Evolutionary conservation across 352 stramenopile species (phyloP), one percentile per base, ranked within the genome.

Genomic region (Globisporangium megalacanthum): DNA sequence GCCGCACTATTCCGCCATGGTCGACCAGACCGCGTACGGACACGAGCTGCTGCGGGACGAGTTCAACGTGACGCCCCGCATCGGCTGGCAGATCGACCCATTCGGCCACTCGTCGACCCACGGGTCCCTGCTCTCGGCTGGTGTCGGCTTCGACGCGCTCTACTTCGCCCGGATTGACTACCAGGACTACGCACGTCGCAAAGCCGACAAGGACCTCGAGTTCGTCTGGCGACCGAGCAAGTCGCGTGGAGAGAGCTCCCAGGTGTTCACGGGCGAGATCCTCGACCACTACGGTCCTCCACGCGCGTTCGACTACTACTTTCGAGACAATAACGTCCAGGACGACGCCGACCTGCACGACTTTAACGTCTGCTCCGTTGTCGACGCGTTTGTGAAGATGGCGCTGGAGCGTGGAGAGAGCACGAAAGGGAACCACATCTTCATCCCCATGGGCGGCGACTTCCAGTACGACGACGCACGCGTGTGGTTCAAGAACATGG

Each of bases 151-250:
- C 62, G 89, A 99, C 54, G 94, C 94, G 14, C 68, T 99, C 1
- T 99, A 98, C 69, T 98, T 98, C 72, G 97, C 95, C 8, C 89
- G 97, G 47, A 99, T 99, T 44, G 96, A 99, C 77, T 98, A 98
- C 70, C 87, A 99, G 61, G 97, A 99, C 79, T 94, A 97, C 56
- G 69, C 75, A 36, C 72, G 93, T 54, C 84, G 97, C 15, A 97
- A 89, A 31, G 69, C 77, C 4, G 79, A 90, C 56, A 90, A 89
- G 52, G 73, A 94, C 42, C 66, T 97, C 59, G 97, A 99, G 79
- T 97, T 98, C 47, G 80, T 99, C 49, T 99, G 97, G 97, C 82
- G 92, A 39, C 75, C 88, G 11, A 95, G 88, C 63, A 79, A 88
- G 57, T 95, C 81, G 5, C 82, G 93, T 3, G 86, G 89, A 33